A percentile compares a stretch with the other conserved stretches of the same genome.
These are phyloP conservation scores for Rhododendron kiyosumense DNA, from an alignment of 148 eudicot genomes.

Conservation along the genomic window DNA sequence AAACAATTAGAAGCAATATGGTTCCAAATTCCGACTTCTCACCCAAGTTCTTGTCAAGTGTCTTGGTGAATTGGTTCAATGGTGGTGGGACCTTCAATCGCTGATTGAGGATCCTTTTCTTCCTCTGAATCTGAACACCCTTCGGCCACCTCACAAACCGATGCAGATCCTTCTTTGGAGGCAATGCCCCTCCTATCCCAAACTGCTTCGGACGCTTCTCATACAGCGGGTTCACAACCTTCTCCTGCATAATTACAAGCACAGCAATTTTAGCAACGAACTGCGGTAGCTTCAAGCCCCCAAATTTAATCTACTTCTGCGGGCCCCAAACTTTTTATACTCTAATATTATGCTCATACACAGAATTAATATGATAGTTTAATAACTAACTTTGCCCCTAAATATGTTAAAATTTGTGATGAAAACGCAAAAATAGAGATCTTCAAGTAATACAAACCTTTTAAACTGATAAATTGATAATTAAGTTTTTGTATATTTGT, in stretches of 20 bases:
- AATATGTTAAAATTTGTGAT: too few relatives aligned
- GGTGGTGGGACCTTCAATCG: slow-evolving; percentile 53
- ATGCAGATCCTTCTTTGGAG: slow-evolving; percentile 48
- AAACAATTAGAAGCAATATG: not conserved
- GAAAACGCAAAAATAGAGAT: not conserved
- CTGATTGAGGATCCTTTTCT: slow-evolving; percentile 48
- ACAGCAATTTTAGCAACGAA: not conserved
- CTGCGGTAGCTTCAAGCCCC: too few relatives aligned
- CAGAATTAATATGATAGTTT: too few relatives aligned
- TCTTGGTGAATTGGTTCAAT: slow-evolving; percentile 49
- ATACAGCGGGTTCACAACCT: slow-evolving; percentile 40
- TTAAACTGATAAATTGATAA: not conserved
- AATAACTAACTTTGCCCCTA: too few relatives aligned
- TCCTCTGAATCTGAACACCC: slow-evolving; percentile 51
- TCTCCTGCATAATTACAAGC: slow-evolving; percentile 18
- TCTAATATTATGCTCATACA: too few relatives aligned
- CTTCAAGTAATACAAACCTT: not conserved
- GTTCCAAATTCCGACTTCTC: not conserved
- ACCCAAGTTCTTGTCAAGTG: slow-evolving; percentile 50
- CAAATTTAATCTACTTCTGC: too few relatives aligned
- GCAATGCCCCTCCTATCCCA: slow-evolving; percentile 50
- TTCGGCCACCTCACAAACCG: slow-evolving; percentile 49
- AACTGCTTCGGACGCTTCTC: slow-evolving; percentile 49
- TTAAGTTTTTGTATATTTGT: not conserved
- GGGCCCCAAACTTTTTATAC: too few relatives aligned